Evolutionary conservation across 768 basidiomycete species (phyloP).

Genomic region (Dacryopinax primogenitus): DNA sequence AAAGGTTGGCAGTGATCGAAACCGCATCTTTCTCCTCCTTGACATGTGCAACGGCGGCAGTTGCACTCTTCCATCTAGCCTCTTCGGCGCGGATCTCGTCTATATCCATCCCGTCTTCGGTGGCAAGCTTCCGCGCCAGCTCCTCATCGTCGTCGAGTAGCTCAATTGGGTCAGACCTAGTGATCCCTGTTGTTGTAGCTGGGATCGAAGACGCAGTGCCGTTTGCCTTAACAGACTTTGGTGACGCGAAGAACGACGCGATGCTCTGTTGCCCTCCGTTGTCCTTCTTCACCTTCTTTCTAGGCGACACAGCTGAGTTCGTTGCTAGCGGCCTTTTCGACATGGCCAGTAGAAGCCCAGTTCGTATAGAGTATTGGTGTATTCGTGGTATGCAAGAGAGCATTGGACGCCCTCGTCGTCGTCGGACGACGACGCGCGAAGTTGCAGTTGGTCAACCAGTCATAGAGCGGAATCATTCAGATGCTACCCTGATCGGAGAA

Average conservation of each 20-base stretch:
- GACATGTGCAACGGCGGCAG: background rate
- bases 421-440: background rate
- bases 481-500: conserved; percentile 8
- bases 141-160: conserved; percentile 2
- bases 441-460: background rate
- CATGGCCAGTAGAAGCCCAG: background rate
- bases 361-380: background rate
- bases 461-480: background rate
- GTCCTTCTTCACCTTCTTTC: background rate
- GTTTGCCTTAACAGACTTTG: background rate
- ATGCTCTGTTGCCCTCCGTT: background rate
- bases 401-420: background rate
- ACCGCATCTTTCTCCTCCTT: background rate
- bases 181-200: background rate
- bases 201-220: background rate
- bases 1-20: background rate
- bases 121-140: background rate
- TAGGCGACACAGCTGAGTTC: background rate
- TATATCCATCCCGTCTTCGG: background rate
- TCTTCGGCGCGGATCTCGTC: background rate
- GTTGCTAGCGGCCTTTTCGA: conserved; percentile 1
- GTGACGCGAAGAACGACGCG: background rate
- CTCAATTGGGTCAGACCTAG: background rate
- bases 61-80: background rate
- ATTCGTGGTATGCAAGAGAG: background rate